Evolutionary conservation across 345 rosid species (phyloP), one percentile per base, ranked within the genome.

Genomic region (Boechera stricta): DNA sequence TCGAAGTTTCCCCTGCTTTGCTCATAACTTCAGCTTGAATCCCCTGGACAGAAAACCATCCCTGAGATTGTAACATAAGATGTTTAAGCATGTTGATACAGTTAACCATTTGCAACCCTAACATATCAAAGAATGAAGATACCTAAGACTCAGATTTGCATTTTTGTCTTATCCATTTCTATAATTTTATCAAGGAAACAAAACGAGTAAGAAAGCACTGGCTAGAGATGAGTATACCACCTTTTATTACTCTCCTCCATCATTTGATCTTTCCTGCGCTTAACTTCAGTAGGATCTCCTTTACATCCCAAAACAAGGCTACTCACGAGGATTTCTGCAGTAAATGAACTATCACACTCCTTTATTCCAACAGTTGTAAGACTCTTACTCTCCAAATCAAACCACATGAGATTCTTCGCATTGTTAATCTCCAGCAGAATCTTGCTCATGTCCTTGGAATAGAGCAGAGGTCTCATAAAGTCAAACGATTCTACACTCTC

Each of bases 341-440:
- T 73, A 65, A 33, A 82, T 0, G 18, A 13, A 39, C 10, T 2
- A 2, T 77, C 83, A 56, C 76, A 38, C 45, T 73, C 83, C 9
- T 26, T 49, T 21, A 81, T 65, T 70, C 52, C 75, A n/a, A 80
- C n/a, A 32, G 53, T 56, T 32, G 42, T 18, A 1, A 72, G 21
- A 15, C 36, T 73, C 69, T 77, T 67, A 55, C 66, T 80, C 36
- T n/a, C 60, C 57, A 82, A 53, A 70, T 86, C 89, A 76, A 79
- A 86, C 85, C 86, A 85, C 21, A 80, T 55, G 10, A 87, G 83
- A 59, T 8, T 59, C 71, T 81, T 75, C 2, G 38, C 33, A 29
- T 66, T 75, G 64, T 82, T 82, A 11, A 78, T 49, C 54, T 84
- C 87, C 67, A 89, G 8, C 61, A 89, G 67, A 65, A 87, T 51